phyloP scores from a whole-genome alignment of 1,284 basidiomycete genomes.

The Sutorius eximius region DNA sequence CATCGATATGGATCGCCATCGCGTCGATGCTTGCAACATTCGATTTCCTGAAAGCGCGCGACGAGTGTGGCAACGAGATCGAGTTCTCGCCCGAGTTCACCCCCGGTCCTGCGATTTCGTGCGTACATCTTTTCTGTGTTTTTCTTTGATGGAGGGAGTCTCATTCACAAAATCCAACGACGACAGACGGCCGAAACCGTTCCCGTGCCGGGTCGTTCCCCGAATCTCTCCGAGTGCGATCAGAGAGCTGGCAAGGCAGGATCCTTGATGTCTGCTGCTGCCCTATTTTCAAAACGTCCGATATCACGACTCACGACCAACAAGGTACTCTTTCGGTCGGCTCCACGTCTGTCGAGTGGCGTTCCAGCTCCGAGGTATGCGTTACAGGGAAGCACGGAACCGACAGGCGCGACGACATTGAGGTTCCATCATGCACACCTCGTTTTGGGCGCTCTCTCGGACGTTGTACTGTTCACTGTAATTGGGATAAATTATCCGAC shows the following conservation, averaged over 20 bases:
- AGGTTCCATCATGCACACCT: too few species aligned
- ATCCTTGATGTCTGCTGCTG: conserved; percentile 1
- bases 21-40: conserved; percentile 26
- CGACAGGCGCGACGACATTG: too few species aligned
- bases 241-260: conserved; percentile 9
- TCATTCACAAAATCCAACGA: not conserved
- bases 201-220: conserved; percentile 24
- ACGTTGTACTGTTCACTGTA: too few species aligned
- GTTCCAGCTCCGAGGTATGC: too few species aligned
- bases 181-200: conserved; percentile 22
- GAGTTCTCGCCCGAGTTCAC: conserved; percentile 23
- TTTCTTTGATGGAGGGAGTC: not conserved
- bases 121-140: not conserved
- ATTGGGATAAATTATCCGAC: too few species aligned
- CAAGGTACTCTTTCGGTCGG: not conserved
- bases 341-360: too few species aligned
- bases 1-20: conserved; percentile 31
- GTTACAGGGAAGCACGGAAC: too few species aligned
- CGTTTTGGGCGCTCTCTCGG: too few species aligned
- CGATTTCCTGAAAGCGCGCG: conserved; percentile 21
- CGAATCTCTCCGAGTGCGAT: conserved; percentile 7
- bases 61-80: conserved; percentile 23
- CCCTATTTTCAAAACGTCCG: not conserved
- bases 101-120: conserved; percentile 11
- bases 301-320: not conserved